phyloP scores from a whole-genome alignment of 2,329 filamentous ascomycete species.

The Pyrenochaeta sp. region DNA sequence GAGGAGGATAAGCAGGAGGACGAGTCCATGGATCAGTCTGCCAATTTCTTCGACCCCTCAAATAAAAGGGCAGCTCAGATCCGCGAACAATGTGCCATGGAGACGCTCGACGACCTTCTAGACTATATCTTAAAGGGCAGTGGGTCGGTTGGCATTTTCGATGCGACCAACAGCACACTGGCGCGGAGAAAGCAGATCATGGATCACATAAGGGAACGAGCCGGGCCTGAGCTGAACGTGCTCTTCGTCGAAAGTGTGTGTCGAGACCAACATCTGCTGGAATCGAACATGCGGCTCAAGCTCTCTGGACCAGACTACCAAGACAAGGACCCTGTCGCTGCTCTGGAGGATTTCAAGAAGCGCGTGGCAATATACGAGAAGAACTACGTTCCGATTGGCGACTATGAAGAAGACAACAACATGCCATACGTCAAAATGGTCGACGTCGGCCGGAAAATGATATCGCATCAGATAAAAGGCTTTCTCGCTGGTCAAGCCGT shows the following conservation, averaged over 20 bases:
- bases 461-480: constrained; percentile 88
- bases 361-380: constrained; percentile 93
- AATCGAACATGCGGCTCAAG: constrained; percentile 97
- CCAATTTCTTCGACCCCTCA: constrained; percentile 90
- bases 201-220: constrained; percentile 80
- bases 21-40: constrained; percentile 82
- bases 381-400: constrained; percentile 88
- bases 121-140: constrained; percentile 85
- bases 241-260: constrained; percentile 96
- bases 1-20: constrained; percentile 41
- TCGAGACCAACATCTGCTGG: constrained; percentile 80
- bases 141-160: constrained; percentile 92
- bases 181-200: constrained; percentile 84
- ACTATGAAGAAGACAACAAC: constrained; percentile 88
- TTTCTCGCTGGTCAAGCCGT: constrained; percentile 93
- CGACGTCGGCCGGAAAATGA: constrained; percentile 92
- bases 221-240: constrained; percentile 85
- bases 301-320: constrained; percentile 95
- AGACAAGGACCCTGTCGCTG: constrained; percentile 86
- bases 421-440: constrained; percentile 98
- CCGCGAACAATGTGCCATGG: constrained; percentile 89
- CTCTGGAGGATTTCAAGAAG: constrained; percentile 89
- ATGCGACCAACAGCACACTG: constrained; percentile 96
- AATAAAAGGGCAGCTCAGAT: constrained; percentile 84
- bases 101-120: constrained; percentile 89